A percentile compares a stretch with the other conserved stretches of the same genome.
phyloP scores from a whole-genome alignment of 768 basidiomycete species.

The Suillus fuscotomentosus region DNA sequence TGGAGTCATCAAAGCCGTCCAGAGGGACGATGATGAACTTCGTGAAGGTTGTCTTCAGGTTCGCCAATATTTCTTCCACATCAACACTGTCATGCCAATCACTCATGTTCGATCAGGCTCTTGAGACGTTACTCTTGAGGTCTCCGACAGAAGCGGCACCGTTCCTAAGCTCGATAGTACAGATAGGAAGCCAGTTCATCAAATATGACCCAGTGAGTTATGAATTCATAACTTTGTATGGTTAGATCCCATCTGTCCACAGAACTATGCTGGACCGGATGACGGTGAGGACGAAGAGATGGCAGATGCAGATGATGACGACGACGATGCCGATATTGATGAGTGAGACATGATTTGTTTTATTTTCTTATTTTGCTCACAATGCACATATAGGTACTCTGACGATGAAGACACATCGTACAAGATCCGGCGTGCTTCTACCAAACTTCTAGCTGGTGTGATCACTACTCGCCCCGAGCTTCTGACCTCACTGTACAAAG shows the following conservation, averaged over 20 bases:
- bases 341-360: conserved; percentile 48
- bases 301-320: conserved; percentile 58
- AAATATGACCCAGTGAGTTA: conserved; percentile 84
- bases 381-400: conserved; percentile 62
- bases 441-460: conserved; percentile 83
- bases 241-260: conserved; percentile 7
- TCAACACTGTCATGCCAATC: conserved; percentile 9
- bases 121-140: conserved; percentile 81
- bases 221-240: background rate
- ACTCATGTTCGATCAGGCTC: conserved; percentile 47
- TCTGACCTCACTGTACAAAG: conserved; percentile 73
- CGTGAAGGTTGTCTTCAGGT: conserved; percentile 81
- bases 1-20: conserved; percentile 64
- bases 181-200: conserved; percentile 73
- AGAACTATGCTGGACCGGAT: conserved; percentile 76
- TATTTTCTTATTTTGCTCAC: background rate
- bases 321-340: conserved; percentile 76
- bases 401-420: conserved; percentile 99
- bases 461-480: conserved; percentile 91
- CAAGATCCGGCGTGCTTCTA: conserved; percentile 92
- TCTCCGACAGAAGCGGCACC: conserved; percentile 82
- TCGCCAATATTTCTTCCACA: conserved; percentile 7
- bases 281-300: conserved; percentile 66
- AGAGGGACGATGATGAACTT: conserved; percentile 80
- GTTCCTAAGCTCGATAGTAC: conserved; percentile 66